Base-by-base conservation (phyloP, 768 basidiomycete genomes). In the Chalciporus chontae region DNA sequence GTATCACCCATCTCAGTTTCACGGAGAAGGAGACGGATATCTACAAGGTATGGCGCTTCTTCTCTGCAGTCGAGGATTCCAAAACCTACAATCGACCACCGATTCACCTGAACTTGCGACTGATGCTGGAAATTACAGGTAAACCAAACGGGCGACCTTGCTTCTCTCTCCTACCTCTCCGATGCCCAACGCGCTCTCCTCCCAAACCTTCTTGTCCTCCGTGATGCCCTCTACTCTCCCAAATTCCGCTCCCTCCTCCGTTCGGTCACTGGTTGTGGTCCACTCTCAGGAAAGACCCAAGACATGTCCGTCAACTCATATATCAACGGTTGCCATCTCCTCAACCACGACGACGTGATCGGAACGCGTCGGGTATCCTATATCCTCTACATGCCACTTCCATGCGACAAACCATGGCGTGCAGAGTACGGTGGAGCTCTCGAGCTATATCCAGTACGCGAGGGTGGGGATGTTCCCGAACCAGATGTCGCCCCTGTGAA, bases 341-440 rank as follows among this genome's bases (percentile, higher is more conserved):
- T 98, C 61, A 91, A 95, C 69, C 95, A 98, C 74, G 95, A 98
- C 83, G 95, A 98, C 67, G 94, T 95, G 21, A 97, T 97, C 63
- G 93, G 93, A 53, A 81, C 92, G 8, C 86, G 95, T 21, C 82
- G 92, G 37, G 88, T 97, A 46, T 94, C 91, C 1, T 98, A 95
- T 73, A 95, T 98, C 70, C 84, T 97, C 43, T 98, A 98, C 72
- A 88, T 97, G 78, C 94, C 94, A 17, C 77, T 86, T 55, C 85
- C 87, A 23, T 70, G 76, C 65, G 78, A 78, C 60, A 74, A 82
- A 52, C 75, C 81, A 40, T 98, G 95, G 95, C 79, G 87, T 63
- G 78, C 81, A 39, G 85, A 88, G 53, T 96, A 88, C 84, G 95
- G 95, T 29, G 95, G 95, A 23, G 88, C 94, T 3, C 78, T 98